Base-by-base conservation (phyloP, 345 rosid genomes). In the Syzygium jambos region DNA sequence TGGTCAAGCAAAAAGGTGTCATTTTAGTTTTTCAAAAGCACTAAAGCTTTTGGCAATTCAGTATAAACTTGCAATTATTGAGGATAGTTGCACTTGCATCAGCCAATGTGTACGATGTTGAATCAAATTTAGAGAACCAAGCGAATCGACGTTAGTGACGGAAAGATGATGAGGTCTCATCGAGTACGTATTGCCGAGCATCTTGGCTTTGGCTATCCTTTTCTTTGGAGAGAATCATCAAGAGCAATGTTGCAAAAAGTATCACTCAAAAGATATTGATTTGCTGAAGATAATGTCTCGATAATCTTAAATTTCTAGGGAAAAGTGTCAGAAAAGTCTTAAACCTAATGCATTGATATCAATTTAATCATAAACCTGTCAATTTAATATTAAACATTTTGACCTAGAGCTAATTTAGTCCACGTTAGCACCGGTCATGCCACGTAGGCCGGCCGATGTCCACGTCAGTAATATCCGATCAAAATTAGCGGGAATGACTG, bases 361-460 rank as follows among this genome's bases (percentile, higher is more conserved):
- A 27, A 25, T 27, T 27, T 2, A 27, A 0, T 59, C 6, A 0
- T 59, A 59, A 59, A 11, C 0, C 0, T 11, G 11, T 59, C 1
- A 11, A 59, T 27, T 59, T 11, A 59, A 59, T 59, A 5, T 4
- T 59, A 59, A 59, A 59, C 46, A 43, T 43, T 43, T 6, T 43
- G 7, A 43, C 46, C 46, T 43, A 43, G 46, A 43, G 7, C 43
- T 6, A 41, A 41, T 41, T 41, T 41, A 41, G 43, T 41, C 43
- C 43, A 41, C 43, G 6, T 41, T 6, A 41, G 43, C 43, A 41
- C 43, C 43, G 43, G 43, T 41, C 6, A 41, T 41, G 6, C 43
- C 43, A 41, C 43, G 43, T 41, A 41, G 6, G 43, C 43, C 43
- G 1, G 43, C 43, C 43, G 43, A 6, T 41, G 43, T 41, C 43